Base-by-base conservation (phyloP, 495 filamentous ascomycete genomes). In the Lepidopterella palustris region DNA sequence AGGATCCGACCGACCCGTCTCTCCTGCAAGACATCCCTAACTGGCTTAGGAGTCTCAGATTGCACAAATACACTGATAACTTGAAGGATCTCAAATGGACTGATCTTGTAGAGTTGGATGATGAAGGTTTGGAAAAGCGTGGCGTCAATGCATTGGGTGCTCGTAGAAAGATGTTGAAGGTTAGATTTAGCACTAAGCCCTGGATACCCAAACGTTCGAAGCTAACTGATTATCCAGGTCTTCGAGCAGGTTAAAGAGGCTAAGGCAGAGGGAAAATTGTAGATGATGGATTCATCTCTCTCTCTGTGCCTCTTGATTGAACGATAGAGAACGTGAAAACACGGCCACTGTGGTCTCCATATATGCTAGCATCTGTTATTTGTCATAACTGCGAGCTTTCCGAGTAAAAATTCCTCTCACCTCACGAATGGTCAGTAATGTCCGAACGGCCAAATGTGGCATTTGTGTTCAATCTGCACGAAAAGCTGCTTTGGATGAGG, bases 1-100 rank as follows among this genome's bases (percentile, higher is more conserved):
- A 98, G 77, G 93, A 98, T 69, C 93, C 93, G 9, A 97, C 92
- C 11, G 95, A 98, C 71, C 87, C 88, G 9, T 82, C 78, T 45
- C 82, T 98, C 63, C 78, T 98, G 72, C 89, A 95, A 77, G 93
- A 98, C 70, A 96, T 98, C 65, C 92, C 95, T 62, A 85, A 82
- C 71, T 98, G 93, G 93, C 79, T 98, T 70, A 85, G 93, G 75
- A 97, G 89, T 72, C 79, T 97, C 68, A 85, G 93, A 59, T 78
- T 98, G 65, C 93, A 98, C 77, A 98, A 98, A 77, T 98, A 98
- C 74, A 98, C 93, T 32, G 93, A 98, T 63, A 92, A 97, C 70
- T 76, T 98, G 66, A 98, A 97, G 75, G 91, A 96, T 71, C 80
- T 97, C 73, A 89, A 92, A 64, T 98, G 93, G 93, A 87, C 82